Base-by-base conservation (phyloP, 2,329 filamentous ascomycete genomes). In the Aspergillus fumigatus region DNA sequence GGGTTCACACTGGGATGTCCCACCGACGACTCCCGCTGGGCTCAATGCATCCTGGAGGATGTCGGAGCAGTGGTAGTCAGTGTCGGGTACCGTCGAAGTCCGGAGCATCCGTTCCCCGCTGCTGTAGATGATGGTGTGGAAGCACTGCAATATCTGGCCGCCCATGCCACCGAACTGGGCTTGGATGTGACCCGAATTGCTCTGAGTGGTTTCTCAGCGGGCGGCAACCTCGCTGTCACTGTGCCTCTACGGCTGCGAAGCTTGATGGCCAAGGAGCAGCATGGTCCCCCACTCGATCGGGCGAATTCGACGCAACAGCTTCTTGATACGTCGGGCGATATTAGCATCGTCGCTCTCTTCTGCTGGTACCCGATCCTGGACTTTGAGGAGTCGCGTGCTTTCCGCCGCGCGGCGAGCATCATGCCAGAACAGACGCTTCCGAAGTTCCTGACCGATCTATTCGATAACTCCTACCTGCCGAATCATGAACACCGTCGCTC, bases 41-140 rank as follows among this genome's bases (percentile, higher is more conserved):
- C 81, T 45, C 75, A 76, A 25, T 77, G 77, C 6, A 80, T 86
- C 2, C 75, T 85, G n/a, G 66, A 81, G 2, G 73, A 85, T 56
- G 77, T 82, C 14, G 77, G 77, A 48, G 84, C 84, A 3, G 79
- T 87, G 4, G 79, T 86, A 21, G 80, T 86, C 55, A 82, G 79
- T 57, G 84, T 87, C 54, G 81, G 82, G 56, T 87, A 87, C 64
- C 79, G 84, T 17, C 77, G 80, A 19, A 84, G 84, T 0, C 84
- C 84, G 3, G 84, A 87, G 65, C 73, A 80, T 58, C 83, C 84
- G 0, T 87, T 87, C 62, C 84, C 84, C 1, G 83, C 80, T 0
- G 83, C 84, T 0, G 84, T 87, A 2, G 84, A 87, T 61, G 84
- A 88, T 59, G 83, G 84, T 21, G 84, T 84, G 6, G 83, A 85